These are phyloP conservation scores for Rutidosis leptorrhynchoides DNA, from an alignment of 129 eudicot species.

Conservation along the genomic window DNA sequence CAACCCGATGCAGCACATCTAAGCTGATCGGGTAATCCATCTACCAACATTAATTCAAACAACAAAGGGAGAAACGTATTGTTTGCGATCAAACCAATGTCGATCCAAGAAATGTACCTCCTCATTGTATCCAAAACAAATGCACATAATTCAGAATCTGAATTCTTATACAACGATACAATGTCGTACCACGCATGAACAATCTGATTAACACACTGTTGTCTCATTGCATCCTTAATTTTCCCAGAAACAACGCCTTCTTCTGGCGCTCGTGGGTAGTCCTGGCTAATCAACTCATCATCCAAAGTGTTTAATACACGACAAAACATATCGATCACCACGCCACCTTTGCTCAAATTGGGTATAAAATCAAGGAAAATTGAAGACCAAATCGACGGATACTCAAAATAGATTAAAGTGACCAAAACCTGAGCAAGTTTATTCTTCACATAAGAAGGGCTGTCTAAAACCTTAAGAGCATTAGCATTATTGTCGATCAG, in stretches of 20 bases:
- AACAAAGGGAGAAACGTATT: slow-evolving; percentile 60
- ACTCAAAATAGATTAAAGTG: slow-evolving; percentile 65
- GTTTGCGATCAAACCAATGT: slow-evolving; percentile 77
- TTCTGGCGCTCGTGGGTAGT: slow-evolving; percentile 66
- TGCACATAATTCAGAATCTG: slow-evolving; percentile 68
- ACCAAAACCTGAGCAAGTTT: slow-evolving; percentile 91
- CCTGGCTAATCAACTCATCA: slow-evolving; percentile 88
- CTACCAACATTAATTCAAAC: slow-evolving; percentile 68
- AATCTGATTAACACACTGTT: slow-evolving; percentile 76
- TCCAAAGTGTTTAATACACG: slow-evolving; percentile 78
- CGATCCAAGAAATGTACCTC: slow-evolving; percentile 74
- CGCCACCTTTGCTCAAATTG: slow-evolving; percentile 57
- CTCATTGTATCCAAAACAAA: slow-evolving; percentile 74
- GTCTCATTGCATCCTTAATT: slow-evolving; percentile 94
- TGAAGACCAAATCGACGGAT: slow-evolving; percentile 72
- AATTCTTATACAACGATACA: slow-evolving; percentile 54
- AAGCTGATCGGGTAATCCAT: slow-evolving; percentile 63
- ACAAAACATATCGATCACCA: slow-evolving; percentile 90
- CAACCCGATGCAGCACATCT: slow-evolving; percentile 75
- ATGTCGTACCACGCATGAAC: slow-evolving; percentile 85
- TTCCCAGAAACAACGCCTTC: slow-evolving; percentile 60
- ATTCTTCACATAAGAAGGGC: slow-evolving; percentile 74
- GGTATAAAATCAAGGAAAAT: slow-evolving; percentile 79
- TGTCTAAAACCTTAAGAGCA: slow-evolving; percentile 61
- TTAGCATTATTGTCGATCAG: slow-evolving; percentile 39